Evolutionary conservation across 768 basidiomycete genomes (phyloP), one percentile per base, ranked within the genome.

Genomic region (Pleurotus eryngii): DNA sequence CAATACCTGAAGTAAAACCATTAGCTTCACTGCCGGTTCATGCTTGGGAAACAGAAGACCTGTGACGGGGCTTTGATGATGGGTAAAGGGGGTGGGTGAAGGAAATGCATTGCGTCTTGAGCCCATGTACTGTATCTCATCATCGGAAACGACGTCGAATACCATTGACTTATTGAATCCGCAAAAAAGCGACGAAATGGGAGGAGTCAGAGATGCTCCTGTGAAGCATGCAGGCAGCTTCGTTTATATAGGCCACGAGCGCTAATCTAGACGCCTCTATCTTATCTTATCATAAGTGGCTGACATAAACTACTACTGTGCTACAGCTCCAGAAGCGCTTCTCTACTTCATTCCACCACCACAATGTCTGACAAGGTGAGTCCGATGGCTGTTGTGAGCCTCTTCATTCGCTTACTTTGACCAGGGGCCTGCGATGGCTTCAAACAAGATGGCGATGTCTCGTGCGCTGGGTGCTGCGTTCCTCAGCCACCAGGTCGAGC

Each of bases 391-490:
- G 9, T 24, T 22, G 1, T 42, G 18, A 24, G 5, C 3, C 17
- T 14, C 15, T 39, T n/a, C 38, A 14, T 39, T 22, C 15, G 3
- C 14, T n/a, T 17, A 38, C n/a, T 24, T 38, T 24, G 45, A 1
- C 42, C 54, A 70, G 65, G 61, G 65, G 39, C 63, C 68, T 8
- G 65, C 72, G 50, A 63, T 68, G 20, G 68, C 68, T 35, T 67
- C 75, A 27, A 84, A 81, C 70, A 88, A 87, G 68, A 68, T 89
- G 42, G 89, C 89, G 57, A 90, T 94, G 89, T 92, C 91, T 56
- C 83, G 86, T 60, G 91, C 92, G 1, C 82, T 94, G 39, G 92
- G 92, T 17, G 90, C 91, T 26, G 92, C 92, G 2, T 92, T 92
- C 68, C 81, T 94, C 58, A 88, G 81, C 61, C 91, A 94, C 63